phyloP scores from a whole-genome alignment of 176 grass and related monocot genomes.

The Poa annua region DNA sequence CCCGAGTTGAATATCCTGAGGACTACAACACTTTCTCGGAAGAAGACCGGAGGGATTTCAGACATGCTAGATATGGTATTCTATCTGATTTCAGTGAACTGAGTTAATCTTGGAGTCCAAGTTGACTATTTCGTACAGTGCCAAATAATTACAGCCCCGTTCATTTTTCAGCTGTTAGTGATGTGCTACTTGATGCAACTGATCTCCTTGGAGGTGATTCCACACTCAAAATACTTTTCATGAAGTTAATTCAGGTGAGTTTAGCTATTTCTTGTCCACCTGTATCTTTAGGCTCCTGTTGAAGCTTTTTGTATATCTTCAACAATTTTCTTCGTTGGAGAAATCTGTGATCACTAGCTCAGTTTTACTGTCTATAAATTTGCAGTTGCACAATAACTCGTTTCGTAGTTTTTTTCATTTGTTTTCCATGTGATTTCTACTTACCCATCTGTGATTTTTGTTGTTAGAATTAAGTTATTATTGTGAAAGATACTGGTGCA shows the following conservation, averaged over 20 bases:
- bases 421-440: background rate
- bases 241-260: constrained; percentile 81
- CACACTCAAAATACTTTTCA: constrained; percentile 87
- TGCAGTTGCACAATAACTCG: background rate
- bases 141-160: constrained; percentile 29
- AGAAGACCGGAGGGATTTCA: constrained; percentile 96
- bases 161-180: constrained; percentile 72
- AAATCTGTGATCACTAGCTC: constrained; percentile 27
- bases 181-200: constrained; percentile 92
- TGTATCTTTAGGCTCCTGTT: constrained; percentile 1
- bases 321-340: constrained; percentile 7
- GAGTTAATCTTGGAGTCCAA: constrained; percentile 39
- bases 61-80: constrained; percentile 84
- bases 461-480: constrained; percentile 3
- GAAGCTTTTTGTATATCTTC: constrained; percentile 19
- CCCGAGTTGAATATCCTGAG: constrained; percentile 91
- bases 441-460: background rate
- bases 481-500: constrained; percentile 9
- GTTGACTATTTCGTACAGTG: constrained; percentile 33
- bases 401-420: background rate
- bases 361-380: constrained; percentile 16
- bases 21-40: constrained; percentile 76
- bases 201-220: constrained; percentile 80
- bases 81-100: constrained; percentile 29
- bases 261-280: constrained; percentile 28